phyloP scores from a whole-genome alignment of 768 basidiomycete species.

The Infundibulicybe gibba region DNA sequence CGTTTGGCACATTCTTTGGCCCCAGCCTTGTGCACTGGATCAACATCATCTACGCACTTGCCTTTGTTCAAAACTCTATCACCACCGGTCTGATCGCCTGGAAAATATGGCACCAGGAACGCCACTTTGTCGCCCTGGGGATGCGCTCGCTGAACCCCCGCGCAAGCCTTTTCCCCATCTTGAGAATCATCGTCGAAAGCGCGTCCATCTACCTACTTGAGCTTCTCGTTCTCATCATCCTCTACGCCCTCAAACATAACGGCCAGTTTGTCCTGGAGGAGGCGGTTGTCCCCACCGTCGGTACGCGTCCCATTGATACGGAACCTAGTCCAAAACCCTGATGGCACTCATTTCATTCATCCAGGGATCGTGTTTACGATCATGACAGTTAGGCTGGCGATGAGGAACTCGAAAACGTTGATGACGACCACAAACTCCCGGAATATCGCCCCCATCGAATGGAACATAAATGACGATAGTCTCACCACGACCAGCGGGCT shows the following conservation, averaged over 20 bases:
- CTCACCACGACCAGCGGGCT: too few species aligned
- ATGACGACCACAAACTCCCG: too few species aligned
- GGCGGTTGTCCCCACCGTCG: conserved; percentile 24
- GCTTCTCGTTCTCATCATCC: conserved; percentile 20
- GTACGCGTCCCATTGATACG: conserved; percentile 9
- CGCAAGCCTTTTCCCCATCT: conserved; percentile 15
- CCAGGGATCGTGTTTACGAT: too few species aligned
- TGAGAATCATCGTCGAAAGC: conserved; percentile 26
- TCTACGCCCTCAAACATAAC: conserved; percentile 18
- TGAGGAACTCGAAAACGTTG: too few species aligned
- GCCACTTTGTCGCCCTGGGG: conserved; percentile 11
- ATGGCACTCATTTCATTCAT: too few species aligned
- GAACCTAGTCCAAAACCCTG: too few species aligned
- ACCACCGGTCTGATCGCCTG: conserved; percentile 22
- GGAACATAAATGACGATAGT: too few species aligned
- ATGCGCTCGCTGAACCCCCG: conserved; percentile 4
- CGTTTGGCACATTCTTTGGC: too few species aligned
- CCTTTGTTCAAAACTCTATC: conserved; percentile 14
- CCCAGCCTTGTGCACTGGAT: too few species aligned
- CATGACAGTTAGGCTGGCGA: too few species aligned
- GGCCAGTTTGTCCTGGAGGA: conserved; percentile 21
- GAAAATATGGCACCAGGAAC: conserved; percentile 18
- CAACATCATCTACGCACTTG: conserved; percentile 2
- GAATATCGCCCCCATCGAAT: too few species aligned
- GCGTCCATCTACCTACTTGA: conserved; percentile 24